Evolutionary conservation across 345 rosid species (phyloP).

Genomic region (Linum tenue): DNA sequence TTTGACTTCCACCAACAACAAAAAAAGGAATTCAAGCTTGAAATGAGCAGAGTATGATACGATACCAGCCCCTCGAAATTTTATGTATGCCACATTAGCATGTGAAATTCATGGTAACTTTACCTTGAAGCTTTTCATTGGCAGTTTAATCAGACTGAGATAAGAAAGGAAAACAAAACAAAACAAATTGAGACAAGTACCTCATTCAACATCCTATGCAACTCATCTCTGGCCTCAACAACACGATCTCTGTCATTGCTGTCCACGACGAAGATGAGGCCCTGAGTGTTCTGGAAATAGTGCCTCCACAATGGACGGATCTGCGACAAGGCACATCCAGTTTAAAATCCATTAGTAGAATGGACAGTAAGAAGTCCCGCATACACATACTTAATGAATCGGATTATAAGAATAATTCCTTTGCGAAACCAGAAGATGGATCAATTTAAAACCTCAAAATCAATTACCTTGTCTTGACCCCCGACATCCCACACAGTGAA

Average conservation of each 20-base stretch:
- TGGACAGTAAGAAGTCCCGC: neutral
- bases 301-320: conserved; percentile 9
- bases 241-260: conserved; percentile 9
- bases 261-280: conserved; percentile 5
- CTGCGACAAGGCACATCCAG: neutral
- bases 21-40: no score
- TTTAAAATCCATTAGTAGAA: neutral
- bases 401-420: neutral
- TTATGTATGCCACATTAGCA: no score
- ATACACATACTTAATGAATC: neutral
- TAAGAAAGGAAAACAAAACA: neutral
- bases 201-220: conserved; percentile 8
- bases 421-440: neutral
- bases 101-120: no score
- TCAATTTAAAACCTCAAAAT: neutral
- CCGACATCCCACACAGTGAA: conserved; percentile 9
- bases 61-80: no score
- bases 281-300: conserved; percentile 6
- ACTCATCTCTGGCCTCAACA: conserved; percentile 8
- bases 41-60: no score
- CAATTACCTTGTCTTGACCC: conserved; percentile 6
- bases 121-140: no score
- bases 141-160: no score
- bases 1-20: no score
- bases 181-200: neutral